Evolutionary conservation across 352 stramenopile species (phyloP).

Genomic region (Globisporangium cederbergense): DNA sequence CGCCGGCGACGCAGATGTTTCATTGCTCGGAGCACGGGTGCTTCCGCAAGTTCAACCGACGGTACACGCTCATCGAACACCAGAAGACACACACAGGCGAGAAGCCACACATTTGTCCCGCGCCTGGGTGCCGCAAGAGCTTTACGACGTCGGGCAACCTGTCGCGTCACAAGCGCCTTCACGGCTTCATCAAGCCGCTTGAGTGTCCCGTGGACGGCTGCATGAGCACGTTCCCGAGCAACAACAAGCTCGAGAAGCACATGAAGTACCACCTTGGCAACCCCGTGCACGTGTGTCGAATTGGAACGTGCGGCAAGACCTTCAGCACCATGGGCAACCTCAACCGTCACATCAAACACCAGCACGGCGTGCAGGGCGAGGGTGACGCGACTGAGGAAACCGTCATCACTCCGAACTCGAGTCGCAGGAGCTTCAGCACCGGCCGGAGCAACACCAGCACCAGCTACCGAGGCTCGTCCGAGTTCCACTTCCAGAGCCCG

Average conservation of each 20-base stretch:
- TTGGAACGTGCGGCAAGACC: constrained; percentile 47
- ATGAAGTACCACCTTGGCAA: constrained; percentile 43
- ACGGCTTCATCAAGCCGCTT: constrained; percentile 39
- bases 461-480: not conserved
- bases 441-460: not conserved
- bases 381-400: not conserved
- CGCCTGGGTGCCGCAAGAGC: constrained; percentile 36
- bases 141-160: constrained; percentile 59
- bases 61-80: constrained; percentile 49
- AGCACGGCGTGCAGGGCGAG: constrained; percentile 18
- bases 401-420: not conserved
- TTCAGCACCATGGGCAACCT: constrained; percentile 61
- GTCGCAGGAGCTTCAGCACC: constrained; percentile 1
- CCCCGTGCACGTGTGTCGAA: constrained; percentile 40
- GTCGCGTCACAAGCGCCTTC: constrained; percentile 49
- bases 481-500: constrained; percentile 10
- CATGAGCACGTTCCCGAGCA: constrained; percentile 34
- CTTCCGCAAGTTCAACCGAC: constrained; percentile 33
- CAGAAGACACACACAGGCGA: constrained; percentile 55
- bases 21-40: constrained; percentile 26
- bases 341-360: constrained; percentile 44
- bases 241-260: constrained; percentile 49
- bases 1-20: constrained; percentile 12
- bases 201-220: constrained; percentile 34
- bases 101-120: constrained; percentile 44